Conservation (phyloP, 2,329 filamentous ascomycete genomes). For the Colletotrichum lentis region DNA sequence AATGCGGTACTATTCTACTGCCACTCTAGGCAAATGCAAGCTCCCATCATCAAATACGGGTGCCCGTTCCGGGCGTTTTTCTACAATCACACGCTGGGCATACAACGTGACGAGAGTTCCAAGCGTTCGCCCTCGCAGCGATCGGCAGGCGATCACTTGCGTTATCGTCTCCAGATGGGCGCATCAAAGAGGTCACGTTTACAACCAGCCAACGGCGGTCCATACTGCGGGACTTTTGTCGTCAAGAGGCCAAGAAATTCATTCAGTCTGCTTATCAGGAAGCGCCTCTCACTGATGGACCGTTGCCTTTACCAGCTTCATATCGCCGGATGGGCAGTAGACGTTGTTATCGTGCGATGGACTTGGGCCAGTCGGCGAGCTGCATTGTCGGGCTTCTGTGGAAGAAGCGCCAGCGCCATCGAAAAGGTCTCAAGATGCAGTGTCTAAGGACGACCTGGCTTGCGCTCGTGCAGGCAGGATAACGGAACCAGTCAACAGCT, state of each 20-base stretch:
- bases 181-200: slow-evolving; percentile 7
- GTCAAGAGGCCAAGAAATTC: not conserved
- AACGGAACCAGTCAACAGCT: not conserved
- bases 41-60: not conserved
- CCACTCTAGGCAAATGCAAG: not conserved
- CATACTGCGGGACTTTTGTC: not conserved
- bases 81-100: slow-evolving; percentile 9
- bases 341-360: not conserved
- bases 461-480: not conserved
- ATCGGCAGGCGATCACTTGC: slow-evolving; percentile 31
- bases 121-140: slow-evolving; percentile 10
- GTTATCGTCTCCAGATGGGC: slow-evolving; percentile 9
- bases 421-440: not conserved
- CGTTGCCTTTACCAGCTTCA: not conserved
- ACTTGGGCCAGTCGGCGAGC: not conserved
- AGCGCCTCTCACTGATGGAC: not conserved
- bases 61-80: slow-evolving; percentile 9
- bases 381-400: not conserved
- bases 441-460: not conserved
- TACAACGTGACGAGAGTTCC: not conserved
- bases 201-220: not conserved
- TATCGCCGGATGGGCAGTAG: not conserved
- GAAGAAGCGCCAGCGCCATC: not conserved
- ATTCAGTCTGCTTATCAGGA: not conserved
- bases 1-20: not conserved